Evolutionary conservation across 768 basidiomycete species (phyloP).

Genomic region (Tylopilus rubrobrunneus): DNA sequence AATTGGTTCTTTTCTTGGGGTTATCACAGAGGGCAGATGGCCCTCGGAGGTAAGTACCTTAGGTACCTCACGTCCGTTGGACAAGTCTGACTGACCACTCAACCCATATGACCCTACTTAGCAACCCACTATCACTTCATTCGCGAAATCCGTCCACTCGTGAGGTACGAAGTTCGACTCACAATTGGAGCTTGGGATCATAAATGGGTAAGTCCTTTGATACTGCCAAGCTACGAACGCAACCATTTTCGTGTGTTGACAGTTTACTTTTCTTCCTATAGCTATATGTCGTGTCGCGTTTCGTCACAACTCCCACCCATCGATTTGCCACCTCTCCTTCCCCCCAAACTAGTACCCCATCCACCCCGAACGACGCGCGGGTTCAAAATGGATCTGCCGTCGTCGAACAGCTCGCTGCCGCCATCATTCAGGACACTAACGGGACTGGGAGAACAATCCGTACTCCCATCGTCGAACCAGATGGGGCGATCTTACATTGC

Average conservation of each 20-base stretch:
- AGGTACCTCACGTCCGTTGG: too few species aligned
- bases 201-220: constrained; percentile 61
- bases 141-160: constrained; percentile 63
- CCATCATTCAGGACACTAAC: constrained; percentile 3
- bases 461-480: constrained; percentile 28
- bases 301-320: constrained; percentile 49
- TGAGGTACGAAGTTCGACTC: constrained; percentile 57
- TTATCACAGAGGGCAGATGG: constrained; percentile 56
- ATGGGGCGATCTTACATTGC: constrained; percentile 60
- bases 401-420: constrained; percentile 14
- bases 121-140: constrained; percentile 68
- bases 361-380: constrained; percentile 14
- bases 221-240: background rate
- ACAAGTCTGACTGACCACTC: background rate
- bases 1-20: constrained; percentile 54
- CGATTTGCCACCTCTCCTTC: background rate
- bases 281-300: constrained; percentile 63
- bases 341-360: constrained; percentile 27
- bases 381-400: constrained; percentile 6
- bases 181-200: constrained; percentile 64
- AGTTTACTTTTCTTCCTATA: constrained; percentile 18
- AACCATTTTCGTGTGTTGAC: background rate
- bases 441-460: background rate
- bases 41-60: constrained; percentile 40
- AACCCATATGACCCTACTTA: constrained; percentile 15